Evolutionary conservation across 257 asterid species (phyloP).

Genomic region (Scutellaria minor): DNA sequence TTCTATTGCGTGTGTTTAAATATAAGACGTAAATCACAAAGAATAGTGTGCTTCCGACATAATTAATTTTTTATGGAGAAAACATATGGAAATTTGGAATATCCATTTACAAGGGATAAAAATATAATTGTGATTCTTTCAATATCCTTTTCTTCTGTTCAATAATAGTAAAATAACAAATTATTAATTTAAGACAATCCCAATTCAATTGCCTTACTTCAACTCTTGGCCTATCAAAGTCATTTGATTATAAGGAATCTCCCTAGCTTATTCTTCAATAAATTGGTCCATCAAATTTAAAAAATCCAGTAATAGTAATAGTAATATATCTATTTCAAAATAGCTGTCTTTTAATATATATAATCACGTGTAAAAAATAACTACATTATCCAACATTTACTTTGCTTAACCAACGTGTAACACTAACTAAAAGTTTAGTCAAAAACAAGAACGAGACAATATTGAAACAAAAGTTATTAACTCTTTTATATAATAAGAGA

Average conservation of each 20-base stretch:
- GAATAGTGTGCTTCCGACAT: background rate
- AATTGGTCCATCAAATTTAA: slow-evolving; percentile 23
- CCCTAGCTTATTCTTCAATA: slow-evolving; percentile 32
- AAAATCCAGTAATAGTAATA: background rate
- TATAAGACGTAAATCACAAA: background rate
- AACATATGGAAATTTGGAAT: slow-evolving; percentile 18
- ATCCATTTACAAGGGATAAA: background rate
- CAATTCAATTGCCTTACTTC: slow-evolving; percentile 21
- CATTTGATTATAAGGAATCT: slow-evolving; percentile 34
- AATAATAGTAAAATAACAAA: background rate
- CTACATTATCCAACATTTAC: too few relatives aligned
- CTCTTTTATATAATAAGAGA: too few relatives aligned
- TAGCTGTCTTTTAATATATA: too few relatives aligned
- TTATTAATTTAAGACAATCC: slow-evolving; percentile 26
- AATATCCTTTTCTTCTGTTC: slow-evolving; percentile 19
- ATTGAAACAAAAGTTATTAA: too few relatives aligned
- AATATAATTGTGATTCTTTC: slow-evolving; percentile 11
- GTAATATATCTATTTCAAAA: too few relatives aligned
- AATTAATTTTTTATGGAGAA: background rate
- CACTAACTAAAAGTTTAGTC: too few relatives aligned
- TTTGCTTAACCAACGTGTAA: too few relatives aligned
- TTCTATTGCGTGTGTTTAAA: background rate
- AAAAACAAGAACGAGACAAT: too few relatives aligned
- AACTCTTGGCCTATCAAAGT: slow-evolving; percentile 9
- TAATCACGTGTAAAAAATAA: too few relatives aligned